These are phyloP conservation scores for Curvularia hawaiiensis DNA, from an alignment of 2,329 filamentous ascomycete genomes.

Conservation along the genomic window DNA sequence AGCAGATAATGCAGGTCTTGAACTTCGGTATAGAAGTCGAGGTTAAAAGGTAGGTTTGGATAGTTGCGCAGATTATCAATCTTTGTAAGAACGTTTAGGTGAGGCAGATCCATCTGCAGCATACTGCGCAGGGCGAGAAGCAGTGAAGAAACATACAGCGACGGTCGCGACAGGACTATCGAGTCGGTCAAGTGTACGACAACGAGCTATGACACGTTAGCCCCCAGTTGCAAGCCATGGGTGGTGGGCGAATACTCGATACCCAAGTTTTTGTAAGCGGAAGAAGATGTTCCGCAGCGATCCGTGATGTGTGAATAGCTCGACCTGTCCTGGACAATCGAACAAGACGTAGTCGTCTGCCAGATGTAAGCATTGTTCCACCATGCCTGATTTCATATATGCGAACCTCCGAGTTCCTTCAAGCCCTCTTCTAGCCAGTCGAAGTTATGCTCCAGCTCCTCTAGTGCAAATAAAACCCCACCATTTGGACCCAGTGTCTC, in stretches of 20 bases:
- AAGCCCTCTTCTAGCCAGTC: slow-evolving; percentile 88
- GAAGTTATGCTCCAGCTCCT: slow-evolving; percentile 92
- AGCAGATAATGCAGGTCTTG: slow-evolving; percentile 88
- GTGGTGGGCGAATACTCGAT: slow-evolving; percentile 70
- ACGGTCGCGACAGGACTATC: slow-evolving; percentile 89
- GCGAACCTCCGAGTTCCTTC: slow-evolving; percentile 69
- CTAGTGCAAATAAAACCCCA: slow-evolving; percentile 88
- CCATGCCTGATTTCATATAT: slow-evolving; percentile 1
- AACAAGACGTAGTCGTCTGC: slow-evolving; percentile 89
- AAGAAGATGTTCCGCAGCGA: slow-evolving; percentile 92
- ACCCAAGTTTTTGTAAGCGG: slow-evolving; percentile 86
- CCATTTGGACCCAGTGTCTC: slow-evolving; percentile 92
- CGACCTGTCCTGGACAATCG: slow-evolving; percentile 95
- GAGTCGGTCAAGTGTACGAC: slow-evolving; percentile 93
- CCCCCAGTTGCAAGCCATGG: slow-evolving; percentile 20
- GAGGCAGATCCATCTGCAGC: slow-evolving; percentile 97
- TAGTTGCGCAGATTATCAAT: slow-evolving; percentile 93
- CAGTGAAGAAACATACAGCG: slow-evolving; percentile 91
- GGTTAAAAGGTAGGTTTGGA: slow-evolving; percentile 86
- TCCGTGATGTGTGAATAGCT: slow-evolving; percentile 94
- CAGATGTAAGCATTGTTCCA: slow-evolving; percentile 16
- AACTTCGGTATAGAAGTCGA: slow-evolving; percentile 97
- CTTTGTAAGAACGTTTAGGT: slow-evolving; percentile 95
- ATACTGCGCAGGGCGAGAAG: slow-evolving; percentile 93
- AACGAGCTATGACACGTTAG: slow-evolving; percentile 70